Percentiles rank a stretch among this genome's conserved stretches.
Evolutionary conservation across 345 rosid species (phyloP).

Genomic region (Microthlaspi erraticum): DNA sequence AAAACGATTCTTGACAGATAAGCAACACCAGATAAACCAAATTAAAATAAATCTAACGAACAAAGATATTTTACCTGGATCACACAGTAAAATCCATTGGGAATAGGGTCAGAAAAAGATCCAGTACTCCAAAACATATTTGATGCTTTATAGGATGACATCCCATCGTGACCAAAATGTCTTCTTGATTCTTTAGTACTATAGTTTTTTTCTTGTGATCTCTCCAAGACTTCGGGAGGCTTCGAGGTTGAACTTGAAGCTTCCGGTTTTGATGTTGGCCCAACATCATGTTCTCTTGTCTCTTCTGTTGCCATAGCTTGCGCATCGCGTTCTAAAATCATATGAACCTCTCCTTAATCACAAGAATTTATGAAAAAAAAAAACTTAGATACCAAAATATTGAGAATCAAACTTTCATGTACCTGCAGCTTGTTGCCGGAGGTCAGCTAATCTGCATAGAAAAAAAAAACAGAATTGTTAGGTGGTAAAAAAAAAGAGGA

Average conservation of each 20-base stretch:
- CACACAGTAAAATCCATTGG: constrained; percentile 79
- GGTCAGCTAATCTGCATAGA: constrained; percentile 14
- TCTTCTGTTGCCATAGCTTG: constrained; percentile 62
- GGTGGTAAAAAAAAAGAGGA: background rate
- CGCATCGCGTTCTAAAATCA: constrained; percentile 63
- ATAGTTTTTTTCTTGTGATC: constrained; percentile 50
- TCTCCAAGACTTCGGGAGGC: constrained; percentile 60
- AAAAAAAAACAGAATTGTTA: constrained; percentile 22
- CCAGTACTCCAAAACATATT: constrained; percentile 84
- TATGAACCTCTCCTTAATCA: constrained; percentile 57
- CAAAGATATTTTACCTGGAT: constrained; percentile 52
- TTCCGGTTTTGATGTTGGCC: constrained; percentile 54
- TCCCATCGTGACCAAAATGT: constrained; percentile 57
- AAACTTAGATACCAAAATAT: constrained; percentile 4
- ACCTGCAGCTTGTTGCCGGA: constrained; percentile 1
- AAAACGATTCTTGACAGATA: background rate
- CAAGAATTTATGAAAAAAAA: background rate
- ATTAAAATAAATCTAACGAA: background rate
- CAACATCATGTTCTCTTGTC: constrained; percentile 52
- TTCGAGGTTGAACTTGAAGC: constrained; percentile 58
- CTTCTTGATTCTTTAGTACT: constrained; percentile 55
- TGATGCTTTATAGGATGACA: constrained; percentile 67
- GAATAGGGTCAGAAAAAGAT: constrained; percentile 69
- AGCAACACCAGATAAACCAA: background rate
- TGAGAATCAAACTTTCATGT: constrained; percentile 4